Base-by-base conservation (phyloP, 2,329 filamentous ascomycete genomes). In the Penicillium corylophilum region DNA sequence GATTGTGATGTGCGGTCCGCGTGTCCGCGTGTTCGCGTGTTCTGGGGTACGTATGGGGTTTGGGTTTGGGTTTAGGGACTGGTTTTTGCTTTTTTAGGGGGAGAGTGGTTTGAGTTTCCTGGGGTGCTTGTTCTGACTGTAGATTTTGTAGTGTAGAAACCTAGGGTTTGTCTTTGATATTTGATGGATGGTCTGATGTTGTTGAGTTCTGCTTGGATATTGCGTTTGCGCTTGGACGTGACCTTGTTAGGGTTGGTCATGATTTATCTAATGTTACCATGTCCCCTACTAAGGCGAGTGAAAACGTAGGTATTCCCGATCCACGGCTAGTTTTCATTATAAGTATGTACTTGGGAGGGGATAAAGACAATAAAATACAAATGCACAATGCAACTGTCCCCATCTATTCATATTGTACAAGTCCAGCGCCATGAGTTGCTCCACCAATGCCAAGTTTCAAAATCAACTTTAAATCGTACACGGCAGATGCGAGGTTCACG, bases 401-500 rank as follows among this genome's bases (percentile, higher is more conserved):
- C 18, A 18, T 20, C 16, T 10, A 28, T 28, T 28, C 7, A 10
- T 38, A 38, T 20, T 38, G 35, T 38, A 38, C 35, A 38, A 20
- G 8, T 38, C 18, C 39, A 41, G 39, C 39, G 39, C 39, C 39
- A 9, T 38, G 39, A 23, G 22, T 41, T 26, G 13, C 6, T 26
- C 23, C 39, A 12, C 13, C n/a, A 24, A 41, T 41, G 39, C 39
- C 39, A 26, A 26, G 10, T 24, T 24, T 41, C 39, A 24, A 22
- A 41, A 41, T n/a, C 39, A 29, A 26, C 39, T 31, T 26, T 35
- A 41, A 42, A 52, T 40, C 49, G 33, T 55, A 55, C 48, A 57
- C 15, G 31, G 5, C 7, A 10, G 16, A 38, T 18, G 26, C 12
- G 26, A 38, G 20, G 35, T 22, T 54, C 53, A 63, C 44, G 61